Evolutionary conservation across 352 stramenopile genomes (phyloP), one percentile per base, ranked within the genome.

Genomic region (Globisporangium lucens): DNA sequence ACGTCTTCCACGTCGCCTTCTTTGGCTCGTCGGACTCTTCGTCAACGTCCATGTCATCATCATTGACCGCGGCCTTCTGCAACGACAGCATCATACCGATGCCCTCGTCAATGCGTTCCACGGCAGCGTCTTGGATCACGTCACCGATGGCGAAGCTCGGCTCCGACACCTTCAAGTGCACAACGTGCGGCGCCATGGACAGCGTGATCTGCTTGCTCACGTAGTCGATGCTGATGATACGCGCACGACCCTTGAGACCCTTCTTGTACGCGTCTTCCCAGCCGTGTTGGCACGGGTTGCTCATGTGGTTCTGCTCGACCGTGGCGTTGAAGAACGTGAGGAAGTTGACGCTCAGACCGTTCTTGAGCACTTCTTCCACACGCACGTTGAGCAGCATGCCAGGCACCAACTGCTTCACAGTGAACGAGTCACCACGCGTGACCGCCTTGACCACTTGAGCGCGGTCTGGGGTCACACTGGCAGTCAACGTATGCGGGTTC

Each of bases 381-480:
- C 88, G 89, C 24, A 96, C 87, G 71, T 97, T 94, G 4, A 98
- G 80, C 66, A 99, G 73, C 91, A 97, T 97, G 13, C 96, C 96
- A 4, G 95, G 94, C 55, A 90, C 71, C 20, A 99, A 76, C 36
- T 96, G 91, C 56, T 90, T 85, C 24, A 98, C 71, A 27, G 89
- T 95, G 68, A 95, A 94, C 71, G 80, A 74, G 73, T 95, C 85
- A 60, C 85, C 84, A 64, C 89, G 83, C 15, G 87, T 96, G 33
- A 97, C 82, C 4, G 76, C 79, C 70, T 95, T 95, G 62, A 93
- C 76, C 7, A 80, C 73, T 56, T 90, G 78, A 52, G 73, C 68
- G 77, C 76, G 87, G 61, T 90, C 77, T 3, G 77, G 80, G 24
- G 83, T 90, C 55, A 95, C 80, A 13, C 80, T 93, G 22, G 76